phyloP scores from a whole-genome alignment of 257 asterid genomes.

The Gynochthodes officinalis region DNA sequence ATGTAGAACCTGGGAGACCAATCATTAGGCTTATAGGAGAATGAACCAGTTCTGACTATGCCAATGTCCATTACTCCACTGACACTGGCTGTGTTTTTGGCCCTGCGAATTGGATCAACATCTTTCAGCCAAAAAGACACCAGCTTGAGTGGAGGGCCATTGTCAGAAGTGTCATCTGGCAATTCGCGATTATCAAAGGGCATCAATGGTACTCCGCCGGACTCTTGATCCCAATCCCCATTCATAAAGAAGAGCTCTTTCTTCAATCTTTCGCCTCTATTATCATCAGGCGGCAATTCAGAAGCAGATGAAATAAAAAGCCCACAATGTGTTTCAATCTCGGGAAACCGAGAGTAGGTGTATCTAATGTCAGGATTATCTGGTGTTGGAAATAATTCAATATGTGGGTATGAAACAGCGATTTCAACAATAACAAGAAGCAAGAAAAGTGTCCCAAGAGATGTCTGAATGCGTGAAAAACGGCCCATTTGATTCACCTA shows the following conservation, averaged over 20 bases:
- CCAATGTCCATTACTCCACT: slow-evolving; percentile 17
- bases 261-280: slow-evolving; percentile 16
- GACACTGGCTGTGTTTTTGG: slow-evolving; percentile 14
- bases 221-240: slow-evolving; percentile 23
- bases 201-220: slow-evolving; percentile 11
- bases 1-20: slow-evolving; percentile 1
- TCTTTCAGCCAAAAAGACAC: slow-evolving; percentile 24
- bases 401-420: slow-evolving; percentile 11
- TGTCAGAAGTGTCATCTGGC: neutral
- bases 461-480: neutral
- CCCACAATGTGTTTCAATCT: slow-evolving; percentile 18
- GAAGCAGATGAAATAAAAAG: slow-evolving; percentile 15
- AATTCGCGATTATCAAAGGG: slow-evolving; percentile 11
- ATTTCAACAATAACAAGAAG: neutral
- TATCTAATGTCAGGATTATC: slow-evolving; percentile 13
- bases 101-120: slow-evolving; percentile 20
- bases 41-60: neutral
- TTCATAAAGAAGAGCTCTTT: slow-evolving; percentile 13
- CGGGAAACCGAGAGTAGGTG: slow-evolving; percentile 18
- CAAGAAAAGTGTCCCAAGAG: neutral
- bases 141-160: slow-evolving; percentile 20
- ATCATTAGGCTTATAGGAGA: neutral
- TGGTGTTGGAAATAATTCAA: neutral
- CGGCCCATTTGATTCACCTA: slow-evolving; percentile 1
- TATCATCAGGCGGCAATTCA: slow-evolving; percentile 19